Percentiles rank a stretch among this genome's conserved stretches.
Conservation (phyloP, 2,329 filamentous ascomycete genomes). For the Rasamsonia emersonii region DNA sequence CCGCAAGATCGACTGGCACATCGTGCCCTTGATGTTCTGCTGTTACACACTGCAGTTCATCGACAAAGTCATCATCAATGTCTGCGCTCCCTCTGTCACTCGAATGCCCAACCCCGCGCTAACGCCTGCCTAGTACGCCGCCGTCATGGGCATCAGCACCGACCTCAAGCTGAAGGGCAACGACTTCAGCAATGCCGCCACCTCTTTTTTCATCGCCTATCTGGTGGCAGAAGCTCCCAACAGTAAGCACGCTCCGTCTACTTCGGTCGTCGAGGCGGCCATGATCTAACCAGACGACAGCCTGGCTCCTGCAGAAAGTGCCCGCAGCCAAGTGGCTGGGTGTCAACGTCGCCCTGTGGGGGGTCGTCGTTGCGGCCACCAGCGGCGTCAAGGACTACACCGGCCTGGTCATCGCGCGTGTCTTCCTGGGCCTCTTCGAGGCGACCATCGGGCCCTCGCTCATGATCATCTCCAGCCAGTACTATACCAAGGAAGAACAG, state of each 20-base stretch:
- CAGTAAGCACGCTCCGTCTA: conserved; percentile 29
- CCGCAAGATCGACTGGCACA: conserved; percentile 50
- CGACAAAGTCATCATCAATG: conserved; percentile 57
- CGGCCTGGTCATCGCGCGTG: conserved; percentile 46
- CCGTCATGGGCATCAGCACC: conserved; percentile 54
- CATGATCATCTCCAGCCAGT: conserved; percentile 53
- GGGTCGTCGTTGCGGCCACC: conserved; percentile 27
- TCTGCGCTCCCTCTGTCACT: too few species aligned
- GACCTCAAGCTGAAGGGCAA: conserved; percentile 50
- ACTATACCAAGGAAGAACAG: conserved; percentile 50
- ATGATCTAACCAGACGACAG: too few species aligned
- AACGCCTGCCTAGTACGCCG: conserved; percentile 45
- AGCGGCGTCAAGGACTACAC: conserved; percentile 47
- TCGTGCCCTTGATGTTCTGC: conserved; percentile 54
- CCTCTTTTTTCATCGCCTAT: conserved; percentile 55
- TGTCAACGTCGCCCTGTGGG: conserved; percentile 50
- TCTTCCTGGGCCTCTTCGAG: conserved; percentile 54
- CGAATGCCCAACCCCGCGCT: conserved; percentile 21
- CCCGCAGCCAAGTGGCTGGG: conserved; percentile 55
- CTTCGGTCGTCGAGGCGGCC: too few species aligned
- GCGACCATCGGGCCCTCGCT: conserved; percentile 52
- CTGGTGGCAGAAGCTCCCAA: conserved; percentile 53
- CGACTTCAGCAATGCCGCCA: conserved; percentile 55
- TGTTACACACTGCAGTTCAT: conserved; percentile 57
- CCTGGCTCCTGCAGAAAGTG: conserved; percentile 53